Percentiles rank a stretch among this genome's conserved stretches.
These are phyloP conservation scores for Verticillium alfalfae DNA, from an alignment of 2,329 filamentous ascomycete genomes.

Conservation along the genomic window DNA sequence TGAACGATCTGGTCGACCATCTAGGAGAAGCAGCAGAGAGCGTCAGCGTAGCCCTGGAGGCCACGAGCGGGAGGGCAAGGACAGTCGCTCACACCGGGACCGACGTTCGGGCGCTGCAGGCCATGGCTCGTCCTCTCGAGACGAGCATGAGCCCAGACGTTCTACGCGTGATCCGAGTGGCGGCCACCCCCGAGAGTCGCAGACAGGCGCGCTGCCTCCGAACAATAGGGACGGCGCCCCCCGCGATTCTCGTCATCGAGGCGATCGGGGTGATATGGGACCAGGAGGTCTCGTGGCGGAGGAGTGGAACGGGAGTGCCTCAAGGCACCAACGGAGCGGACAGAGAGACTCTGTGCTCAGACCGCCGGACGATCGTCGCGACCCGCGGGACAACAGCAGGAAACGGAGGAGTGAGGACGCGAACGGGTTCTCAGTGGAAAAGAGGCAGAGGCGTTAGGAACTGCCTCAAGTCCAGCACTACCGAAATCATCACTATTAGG, in stretches of 20 bases:
- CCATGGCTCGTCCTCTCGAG: constrained; percentile 13
- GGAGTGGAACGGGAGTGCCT: constrained; percentile 11
- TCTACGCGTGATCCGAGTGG: constrained; percentile 10
- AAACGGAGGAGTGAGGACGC: constrained; percentile 47
- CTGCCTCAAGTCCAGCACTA: not conserved
- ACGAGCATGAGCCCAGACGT: constrained; percentile 12
- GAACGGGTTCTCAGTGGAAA: constrained; percentile 35
- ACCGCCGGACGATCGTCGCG: constrained; percentile 21
- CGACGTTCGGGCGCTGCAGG: constrained; percentile 18
- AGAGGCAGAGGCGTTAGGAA: constrained; percentile 46
- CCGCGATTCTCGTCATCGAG: constrained; percentile 20
- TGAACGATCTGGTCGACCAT: constrained; percentile 23
- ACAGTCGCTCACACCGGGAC: constrained; percentile 38
- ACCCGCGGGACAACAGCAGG: constrained; percentile 30
- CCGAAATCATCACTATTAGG: not conserved
- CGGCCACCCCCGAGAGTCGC: constrained; percentile 18
- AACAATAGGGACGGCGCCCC: constrained; percentile 11
- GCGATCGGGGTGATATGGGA: constrained; percentile 5
- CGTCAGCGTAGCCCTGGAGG: constrained; percentile 40
- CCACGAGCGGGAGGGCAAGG: constrained; percentile 37
- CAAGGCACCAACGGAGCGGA: constrained; percentile 18
- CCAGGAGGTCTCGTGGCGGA: constrained; percentile 19
- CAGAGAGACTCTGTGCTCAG: constrained; percentile 21
- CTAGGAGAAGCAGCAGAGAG: constrained; percentile 33
- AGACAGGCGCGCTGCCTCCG: constrained; percentile 7